Percentiles rank a stretch among this genome's conserved stretches.
These are phyloP conservation scores for Dittrichia graveolens DNA, from an alignment of 129 eudicot species.

Conservation along the genomic window DNA sequence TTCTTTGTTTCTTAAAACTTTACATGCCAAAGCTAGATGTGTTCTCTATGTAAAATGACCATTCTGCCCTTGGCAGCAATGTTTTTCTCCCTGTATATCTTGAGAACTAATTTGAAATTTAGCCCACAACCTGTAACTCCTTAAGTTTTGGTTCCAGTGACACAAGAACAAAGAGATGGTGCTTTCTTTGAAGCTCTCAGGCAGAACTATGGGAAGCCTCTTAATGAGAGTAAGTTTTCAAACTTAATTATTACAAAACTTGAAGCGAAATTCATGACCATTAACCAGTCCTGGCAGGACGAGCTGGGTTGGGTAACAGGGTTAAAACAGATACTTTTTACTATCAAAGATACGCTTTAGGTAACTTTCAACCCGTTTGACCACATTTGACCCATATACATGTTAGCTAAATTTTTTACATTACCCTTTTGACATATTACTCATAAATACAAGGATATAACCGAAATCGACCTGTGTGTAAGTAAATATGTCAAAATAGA, in stretches of 20 bases:
- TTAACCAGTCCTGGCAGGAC: too few species aligned
- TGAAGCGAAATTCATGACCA: neutral
- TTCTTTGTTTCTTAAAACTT: slow-evolving; percentile 3
- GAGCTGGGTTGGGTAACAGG: too few species aligned
- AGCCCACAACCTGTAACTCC: neutral
- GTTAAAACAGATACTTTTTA: too few species aligned
- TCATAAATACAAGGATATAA: too few species aligned
- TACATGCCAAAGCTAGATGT: neutral
- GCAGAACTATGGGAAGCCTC: slow-evolving; percentile 67
- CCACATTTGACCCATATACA: too few species aligned
- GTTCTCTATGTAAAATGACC: slow-evolving; percentile 1
- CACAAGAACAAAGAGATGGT: slow-evolving; percentile 68
- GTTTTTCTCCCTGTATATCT: neutral
- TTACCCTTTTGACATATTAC: too few species aligned
- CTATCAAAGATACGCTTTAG: too few species aligned
- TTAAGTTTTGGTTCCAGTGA: slow-evolving; percentile 47
- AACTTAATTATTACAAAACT: neutral
- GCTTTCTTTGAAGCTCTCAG: slow-evolving; percentile 57
- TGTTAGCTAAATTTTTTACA: too few species aligned
- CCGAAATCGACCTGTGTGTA: neutral
- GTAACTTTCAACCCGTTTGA: too few species aligned
- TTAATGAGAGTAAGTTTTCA: slow-evolving; percentile 56
- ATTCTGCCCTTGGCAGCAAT: neutral
- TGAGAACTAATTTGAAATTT: neutral
- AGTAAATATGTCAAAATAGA: neutral